A percentile compares a stretch with the other conserved stretches of the same genome.
These are phyloP conservation scores for Podochytrium sp. DNA, from an alignment of 192 early-diverging fungal genomes.

Conservation along the genomic window DNA sequence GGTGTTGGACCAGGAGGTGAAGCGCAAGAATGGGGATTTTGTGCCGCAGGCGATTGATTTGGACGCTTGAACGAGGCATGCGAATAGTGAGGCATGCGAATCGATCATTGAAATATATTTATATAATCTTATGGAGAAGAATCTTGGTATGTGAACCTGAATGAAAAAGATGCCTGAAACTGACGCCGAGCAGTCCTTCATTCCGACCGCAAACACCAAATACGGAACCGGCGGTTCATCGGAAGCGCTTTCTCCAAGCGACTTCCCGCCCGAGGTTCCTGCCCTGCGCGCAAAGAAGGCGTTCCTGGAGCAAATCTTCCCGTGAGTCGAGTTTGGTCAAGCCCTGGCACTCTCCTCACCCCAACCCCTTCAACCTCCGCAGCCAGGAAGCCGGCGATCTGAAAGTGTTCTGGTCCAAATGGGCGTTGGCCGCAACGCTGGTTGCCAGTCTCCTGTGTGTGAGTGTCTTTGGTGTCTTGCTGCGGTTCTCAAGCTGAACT, in stretches of 20 bases:
- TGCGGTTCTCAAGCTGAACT: not conserved
- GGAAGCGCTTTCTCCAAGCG: no score
- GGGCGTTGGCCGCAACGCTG: not conserved
- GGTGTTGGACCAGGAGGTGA: constrained; percentile 9
- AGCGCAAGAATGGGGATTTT: not conserved
- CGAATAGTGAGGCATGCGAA: no score
- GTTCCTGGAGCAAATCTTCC: not conserved
- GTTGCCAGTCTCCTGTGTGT: not conserved
- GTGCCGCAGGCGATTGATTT: not conserved
- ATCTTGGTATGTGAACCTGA: no score
- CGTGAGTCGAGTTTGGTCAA: not conserved
- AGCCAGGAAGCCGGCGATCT: not conserved
- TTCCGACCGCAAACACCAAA: no score
- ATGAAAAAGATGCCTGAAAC: no score
- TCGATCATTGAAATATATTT: no score
- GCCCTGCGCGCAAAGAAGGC: no score
- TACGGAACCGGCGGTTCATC: no score
- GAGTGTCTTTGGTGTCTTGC: not conserved
- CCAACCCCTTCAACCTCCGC: not conserved
- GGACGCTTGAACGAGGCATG: constrained; percentile 16
- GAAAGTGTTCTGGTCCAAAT: not conserved
- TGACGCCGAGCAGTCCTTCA: no score
- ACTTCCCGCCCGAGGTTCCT: no score
- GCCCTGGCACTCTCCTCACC: not conserved
- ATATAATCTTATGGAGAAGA: no score